A percentile compares a stretch with the other conserved stretches of the same genome.
Conservation (phyloP, 2,329 filamentous ascomycete species). For the Fulvia fulva region DNA sequence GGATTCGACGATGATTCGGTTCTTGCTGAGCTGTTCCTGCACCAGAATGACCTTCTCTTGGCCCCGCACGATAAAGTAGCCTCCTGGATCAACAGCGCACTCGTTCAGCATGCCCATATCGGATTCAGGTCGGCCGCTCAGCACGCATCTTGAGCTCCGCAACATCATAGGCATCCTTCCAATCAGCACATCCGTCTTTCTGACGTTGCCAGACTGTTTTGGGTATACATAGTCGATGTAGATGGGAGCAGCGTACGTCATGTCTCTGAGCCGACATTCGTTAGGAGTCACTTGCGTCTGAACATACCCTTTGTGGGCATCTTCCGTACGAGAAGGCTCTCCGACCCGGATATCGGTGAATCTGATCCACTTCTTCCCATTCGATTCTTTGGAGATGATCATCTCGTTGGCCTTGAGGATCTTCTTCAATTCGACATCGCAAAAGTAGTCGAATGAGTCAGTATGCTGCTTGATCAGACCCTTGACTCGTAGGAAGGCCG, state of each 20-base stretch:
- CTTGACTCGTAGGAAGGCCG: slow-evolving; percentile 97
- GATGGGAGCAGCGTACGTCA: slow-evolving; percentile 96
- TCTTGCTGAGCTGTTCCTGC: slow-evolving; percentile 98
- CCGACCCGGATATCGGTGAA: slow-evolving; percentile 75
- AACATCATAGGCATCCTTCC: slow-evolving; percentile 96
- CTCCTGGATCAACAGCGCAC: slow-evolving; percentile 91
- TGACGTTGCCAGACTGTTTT: slow-evolving; percentile 70
- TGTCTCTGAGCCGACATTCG: slow-evolving; percentile 91
- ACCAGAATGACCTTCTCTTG: slow-evolving; percentile 99
- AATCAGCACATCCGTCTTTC: slow-evolving; percentile 70
- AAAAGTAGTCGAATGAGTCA: slow-evolving; percentile 98
- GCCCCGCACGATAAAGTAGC: slow-evolving; percentile 95
- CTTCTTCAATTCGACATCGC: slow-evolving; percentile 93
- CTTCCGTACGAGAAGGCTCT: slow-evolving; percentile 73
- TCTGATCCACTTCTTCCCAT: slow-evolving; percentile 79
- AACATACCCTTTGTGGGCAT: slow-evolving; percentile 64
- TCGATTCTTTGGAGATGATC: slow-evolving; percentile 78
- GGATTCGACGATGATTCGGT: slow-evolving; percentile 94
- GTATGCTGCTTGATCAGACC: slow-evolving; percentile 95
- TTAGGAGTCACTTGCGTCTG: slow-evolving; percentile 75
- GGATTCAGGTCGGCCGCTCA: slow-evolving; percentile 76
- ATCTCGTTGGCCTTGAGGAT: slow-evolving; percentile 88
- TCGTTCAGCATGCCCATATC: slow-evolving; percentile 93
- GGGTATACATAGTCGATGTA: slow-evolving; percentile 89
- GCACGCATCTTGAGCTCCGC: slow-evolving; percentile 86